phyloP scores from a whole-genome alignment of 148 eudicot species.

The Chenopodium quinoa region DNA sequence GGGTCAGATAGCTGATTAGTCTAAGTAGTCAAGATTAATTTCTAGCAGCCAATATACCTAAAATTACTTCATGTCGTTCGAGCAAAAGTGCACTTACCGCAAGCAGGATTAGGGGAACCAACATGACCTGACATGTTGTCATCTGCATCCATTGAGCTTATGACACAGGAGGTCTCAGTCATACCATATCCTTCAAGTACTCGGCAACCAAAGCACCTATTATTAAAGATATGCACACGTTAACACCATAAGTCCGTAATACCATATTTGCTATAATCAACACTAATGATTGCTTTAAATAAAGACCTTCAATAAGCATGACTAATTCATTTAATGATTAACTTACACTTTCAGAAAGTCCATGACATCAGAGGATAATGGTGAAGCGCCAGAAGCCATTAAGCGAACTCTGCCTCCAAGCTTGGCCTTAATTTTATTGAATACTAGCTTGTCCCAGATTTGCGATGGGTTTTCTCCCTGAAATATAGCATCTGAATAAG shows the following conservation, averaged over 20 bases:
- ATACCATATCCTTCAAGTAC: constrained; percentile 94
- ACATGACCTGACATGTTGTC: constrained; percentile 87
- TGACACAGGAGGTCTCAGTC: constrained; percentile 97
- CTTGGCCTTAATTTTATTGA: constrained; percentile 90
- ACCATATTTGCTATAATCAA: neutral
- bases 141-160: constrained; percentile 67
- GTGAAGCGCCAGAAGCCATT: constrained; percentile 93
- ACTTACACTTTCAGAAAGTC: constrained; percentile 88
- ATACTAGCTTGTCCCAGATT: constrained; percentile 90
- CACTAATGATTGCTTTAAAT: neutral
- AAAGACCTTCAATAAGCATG: neutral
- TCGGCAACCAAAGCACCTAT: constrained; percentile 87
- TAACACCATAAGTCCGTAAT: neutral
- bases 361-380: constrained; percentile 87
- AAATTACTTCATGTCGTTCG: neutral
- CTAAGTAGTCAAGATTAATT: neutral
- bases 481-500: constrained; percentile 10
- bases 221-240: constrained; percentile 11
- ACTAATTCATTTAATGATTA: neutral
- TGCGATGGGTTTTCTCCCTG: constrained; percentile 81
- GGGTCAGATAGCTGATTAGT: neutral
- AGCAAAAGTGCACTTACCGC: constrained; percentile 59
- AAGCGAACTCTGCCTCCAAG: constrained; percentile 92
- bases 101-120: constrained; percentile 91
- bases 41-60: constrained; percentile 7